These are phyloP conservation scores for Tilletia caries DNA, from an alignment of 1,284 basidiomycete genomes.

Conservation along the genomic window DNA sequence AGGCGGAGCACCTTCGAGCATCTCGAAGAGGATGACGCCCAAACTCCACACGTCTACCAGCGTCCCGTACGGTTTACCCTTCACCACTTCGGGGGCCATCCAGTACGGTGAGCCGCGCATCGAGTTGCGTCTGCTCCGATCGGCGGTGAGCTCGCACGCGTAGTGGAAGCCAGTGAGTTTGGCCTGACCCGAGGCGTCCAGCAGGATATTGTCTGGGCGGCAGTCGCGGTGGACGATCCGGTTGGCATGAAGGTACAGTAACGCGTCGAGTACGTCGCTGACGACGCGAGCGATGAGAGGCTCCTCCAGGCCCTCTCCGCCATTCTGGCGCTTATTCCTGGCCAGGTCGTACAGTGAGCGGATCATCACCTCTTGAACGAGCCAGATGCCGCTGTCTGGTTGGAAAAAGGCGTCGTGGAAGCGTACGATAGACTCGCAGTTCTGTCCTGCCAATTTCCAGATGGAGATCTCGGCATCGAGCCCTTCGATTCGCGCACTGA, in stretches of 20 bases:
- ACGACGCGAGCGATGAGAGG: constrained; percentile 36
- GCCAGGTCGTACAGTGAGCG: constrained; percentile 40
- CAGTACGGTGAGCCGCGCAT: constrained; percentile 46
- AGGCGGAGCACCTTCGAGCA: constrained; percentile 44
- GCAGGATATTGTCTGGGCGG: constrained; percentile 40
- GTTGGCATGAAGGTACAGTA: constrained; percentile 33
- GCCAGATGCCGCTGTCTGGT: constrained; percentile 32
- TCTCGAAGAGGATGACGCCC: constrained; percentile 42
- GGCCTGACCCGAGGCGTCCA: constrained; percentile 31
- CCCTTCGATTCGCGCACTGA: neutral
- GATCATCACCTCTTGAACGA: constrained; percentile 41
- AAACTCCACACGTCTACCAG: constrained; percentile 43
- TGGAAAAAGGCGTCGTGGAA: constrained; percentile 30
- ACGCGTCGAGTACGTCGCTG: constrained; percentile 30
- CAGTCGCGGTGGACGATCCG: constrained; percentile 38
- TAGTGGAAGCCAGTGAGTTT: constrained; percentile 45
- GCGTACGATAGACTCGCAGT: neutral
- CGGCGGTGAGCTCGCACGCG: constrained; percentile 27
- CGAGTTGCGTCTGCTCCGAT: constrained; percentile 18
- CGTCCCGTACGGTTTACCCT: constrained; percentile 33
- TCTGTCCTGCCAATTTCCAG: neutral
- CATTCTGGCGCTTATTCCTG: constrained; percentile 20
- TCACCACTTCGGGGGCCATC: constrained; percentile 49
- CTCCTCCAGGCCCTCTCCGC: constrained; percentile 26
- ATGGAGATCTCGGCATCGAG: neutral